These are phyloP conservation scores for Mortierella sp. DNA, from an alignment of 371 early-diverging fungal species.

Conservation along the genomic window DNA sequence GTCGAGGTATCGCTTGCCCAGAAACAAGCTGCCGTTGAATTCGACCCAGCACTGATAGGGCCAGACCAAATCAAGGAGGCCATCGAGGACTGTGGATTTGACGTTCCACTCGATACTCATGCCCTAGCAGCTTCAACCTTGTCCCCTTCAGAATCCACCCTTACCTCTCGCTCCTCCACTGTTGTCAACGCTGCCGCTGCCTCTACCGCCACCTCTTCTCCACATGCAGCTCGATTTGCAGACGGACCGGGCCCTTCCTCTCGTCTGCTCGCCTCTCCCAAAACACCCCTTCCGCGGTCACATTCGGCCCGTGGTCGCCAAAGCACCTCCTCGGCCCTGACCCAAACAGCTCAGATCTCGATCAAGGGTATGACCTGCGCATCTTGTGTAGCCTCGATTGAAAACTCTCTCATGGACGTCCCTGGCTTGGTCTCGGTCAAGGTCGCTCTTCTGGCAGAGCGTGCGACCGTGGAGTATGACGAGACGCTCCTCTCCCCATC, in stretches of 20 bases:
- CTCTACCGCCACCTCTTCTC: conserved; percentile 1
- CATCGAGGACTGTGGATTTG: conserved; percentile 74
- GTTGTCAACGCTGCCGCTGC: too few relatives aligned
- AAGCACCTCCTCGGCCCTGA: conserved; percentile 7
- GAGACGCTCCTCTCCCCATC: conserved; percentile 51
- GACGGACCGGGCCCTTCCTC: neutral
- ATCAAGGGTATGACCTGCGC: conserved; percentile 90
- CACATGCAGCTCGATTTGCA: conserved; percentile 11
- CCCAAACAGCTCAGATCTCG: conserved; percentile 54
- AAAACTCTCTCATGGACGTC: conserved; percentile 59
- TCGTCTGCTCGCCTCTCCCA: neutral
- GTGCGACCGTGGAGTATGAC: conserved; percentile 79
- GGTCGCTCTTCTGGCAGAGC: conserved; percentile 82
- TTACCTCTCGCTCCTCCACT: conserved; percentile 4
- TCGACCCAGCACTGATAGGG: conserved; percentile 31
- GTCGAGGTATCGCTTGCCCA: conserved; percentile 64
- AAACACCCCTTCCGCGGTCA: conserved; percentile 5
- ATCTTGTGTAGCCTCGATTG: conserved; percentile 86
- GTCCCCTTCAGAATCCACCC: neutral
- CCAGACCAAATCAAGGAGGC: conserved; percentile 45
- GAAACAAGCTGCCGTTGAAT: conserved; percentile 59
- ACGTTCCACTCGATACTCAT: conserved; percentile 37
- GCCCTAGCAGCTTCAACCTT: neutral
- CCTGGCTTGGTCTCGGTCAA: conserved; percentile 66
- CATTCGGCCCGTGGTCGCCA: neutral